These are phyloP conservation scores for Botrytis porri DNA, from an alignment of 2,329 filamentous ascomycete species.

Conservation along the genomic window DNA sequence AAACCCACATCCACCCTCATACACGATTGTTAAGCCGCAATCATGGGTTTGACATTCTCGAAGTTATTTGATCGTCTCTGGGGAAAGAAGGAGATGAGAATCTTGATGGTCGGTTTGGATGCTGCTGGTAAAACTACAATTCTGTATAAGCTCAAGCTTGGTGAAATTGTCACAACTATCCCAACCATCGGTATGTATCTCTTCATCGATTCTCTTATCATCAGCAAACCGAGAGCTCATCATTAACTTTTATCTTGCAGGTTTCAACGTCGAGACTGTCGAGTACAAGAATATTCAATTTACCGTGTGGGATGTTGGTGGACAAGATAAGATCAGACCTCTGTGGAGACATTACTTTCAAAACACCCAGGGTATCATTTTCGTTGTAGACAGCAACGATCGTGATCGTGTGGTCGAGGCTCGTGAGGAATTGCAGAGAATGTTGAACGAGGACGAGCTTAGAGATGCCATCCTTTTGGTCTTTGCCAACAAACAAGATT, in stretches of 20 bases:
- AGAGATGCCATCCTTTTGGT: conserved; percentile 94
- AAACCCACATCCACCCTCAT: conserved; percentile 37
- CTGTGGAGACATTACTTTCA: conserved; percentile 99
- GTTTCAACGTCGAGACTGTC: conserved; percentile 99
- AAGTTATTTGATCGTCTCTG: conserved; percentile 95
- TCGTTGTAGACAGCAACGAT: conserved; percentile 99
- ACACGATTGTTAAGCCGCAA: conserved; percentile 51
- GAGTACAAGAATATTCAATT: conserved; percentile 99
- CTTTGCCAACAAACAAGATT: conserved; percentile 99
- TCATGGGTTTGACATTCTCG: conserved; percentile 97
- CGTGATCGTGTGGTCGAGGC: conserved; percentile 97
- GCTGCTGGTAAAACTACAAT: conserved; percentile 99
- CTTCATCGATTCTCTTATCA: conserved; percentile 8
- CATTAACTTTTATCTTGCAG: conserved; percentile 43
- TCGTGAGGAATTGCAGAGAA: conserved; percentile 92
- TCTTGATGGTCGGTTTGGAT: conserved; percentile 99
- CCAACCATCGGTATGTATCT: conserved; percentile 83
- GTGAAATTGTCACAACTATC: conserved; percentile 98
- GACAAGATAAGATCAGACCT: conserved; percentile 99
- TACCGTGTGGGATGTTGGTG: conserved; percentile 99
- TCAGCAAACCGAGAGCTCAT: conserved; percentile 26
- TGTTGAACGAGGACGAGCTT: conserved; percentile 98
- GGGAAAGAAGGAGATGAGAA: conserved; percentile 99
- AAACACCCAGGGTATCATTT: conserved; percentile 99
- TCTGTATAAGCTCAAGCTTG: conserved; percentile 99